A percentile compares a stretch with the other conserved stretches of the same genome.
These are phyloP conservation scores for Aspergillus bertholletiae DNA, from an alignment of 495 filamentous ascomycete species.

Conservation along the genomic window DNA sequence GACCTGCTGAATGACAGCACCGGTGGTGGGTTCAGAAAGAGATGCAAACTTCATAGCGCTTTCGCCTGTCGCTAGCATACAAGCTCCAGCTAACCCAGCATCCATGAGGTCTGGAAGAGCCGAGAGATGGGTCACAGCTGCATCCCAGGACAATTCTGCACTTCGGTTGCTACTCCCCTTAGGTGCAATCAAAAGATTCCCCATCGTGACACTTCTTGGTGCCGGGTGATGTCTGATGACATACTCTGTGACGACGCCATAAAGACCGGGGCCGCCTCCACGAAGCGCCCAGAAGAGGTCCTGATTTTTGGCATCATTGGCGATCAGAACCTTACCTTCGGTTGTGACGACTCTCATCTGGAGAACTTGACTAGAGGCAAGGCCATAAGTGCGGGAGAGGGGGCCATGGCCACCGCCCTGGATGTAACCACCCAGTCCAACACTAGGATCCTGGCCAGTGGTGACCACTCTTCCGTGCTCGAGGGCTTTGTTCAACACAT, in stretches of 20 bases:
- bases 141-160: slow-evolving; percentile 38
- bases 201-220: slow-evolving; percentile 20
- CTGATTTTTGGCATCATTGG: slow-evolving; percentile 38
- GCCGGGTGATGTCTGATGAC: slow-evolving; percentile 40
- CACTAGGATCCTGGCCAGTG: slow-evolving; percentile 22
- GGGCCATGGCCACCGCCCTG: slow-evolving; percentile 59
- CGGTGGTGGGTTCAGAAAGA: no score
- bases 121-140: slow-evolving; percentile 31
- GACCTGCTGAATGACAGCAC: no score
- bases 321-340: slow-evolving; percentile 40
- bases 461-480: slow-evolving; percentile 16
- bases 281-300: slow-evolving; percentile 53
- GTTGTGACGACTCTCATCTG: slow-evolving; percentile 51
- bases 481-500: slow-evolving; percentile 10
- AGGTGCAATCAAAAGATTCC: slow-evolving; percentile 23
- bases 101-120: slow-evolving; percentile 42
- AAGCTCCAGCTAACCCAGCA: neutral
- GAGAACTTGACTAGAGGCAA: slow-evolving; percentile 53
- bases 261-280: slow-evolving; percentile 24
- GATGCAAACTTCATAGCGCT: neutral
- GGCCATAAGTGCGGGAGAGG: slow-evolving; percentile 45
- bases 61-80: slow-evolving; percentile 1
- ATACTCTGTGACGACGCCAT: slow-evolving; percentile 36
- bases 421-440: slow-evolving; percentile 47
- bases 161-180: slow-evolving; percentile 24